Evolutionary conservation across 768 basidiomycete genomes (phyloP).

Genomic region (Grammothele lineata): DNA sequence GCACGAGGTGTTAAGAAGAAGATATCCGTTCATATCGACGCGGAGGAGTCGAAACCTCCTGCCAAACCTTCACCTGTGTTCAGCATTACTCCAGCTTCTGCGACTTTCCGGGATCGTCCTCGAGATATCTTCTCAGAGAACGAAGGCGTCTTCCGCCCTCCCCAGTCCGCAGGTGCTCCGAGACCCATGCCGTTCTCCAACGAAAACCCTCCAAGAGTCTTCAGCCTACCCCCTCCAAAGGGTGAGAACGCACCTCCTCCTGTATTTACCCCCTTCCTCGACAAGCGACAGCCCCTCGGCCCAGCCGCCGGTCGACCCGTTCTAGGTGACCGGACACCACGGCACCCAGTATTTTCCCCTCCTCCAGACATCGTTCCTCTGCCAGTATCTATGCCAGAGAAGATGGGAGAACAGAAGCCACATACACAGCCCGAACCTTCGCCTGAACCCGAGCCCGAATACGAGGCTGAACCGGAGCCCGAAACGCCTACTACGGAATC

Average conservation of each 20-base stretch:
- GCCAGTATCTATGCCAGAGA: too few species aligned
- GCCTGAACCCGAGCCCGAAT: constrained; percentile 17
- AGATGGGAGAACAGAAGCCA: constrained; percentile 25
- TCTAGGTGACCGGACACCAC: constrained; percentile 18
- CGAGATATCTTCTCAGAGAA: constrained; percentile 12
- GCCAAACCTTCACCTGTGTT: constrained; percentile 46
- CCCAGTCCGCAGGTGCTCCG: neutral
- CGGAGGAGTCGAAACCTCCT: constrained; percentile 3
- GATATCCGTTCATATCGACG: constrained; percentile 7
- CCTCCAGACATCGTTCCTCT: too few species aligned
- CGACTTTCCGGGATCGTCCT: constrained; percentile 11
- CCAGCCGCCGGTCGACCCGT: constrained; percentile 3
- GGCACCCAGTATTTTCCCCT: constrained; percentile 17
- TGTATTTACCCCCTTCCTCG: constrained; percentile 37
- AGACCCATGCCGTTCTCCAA: constrained; percentile 38
- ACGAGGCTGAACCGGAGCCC: neutral
- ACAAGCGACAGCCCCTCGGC: constrained; percentile 12
- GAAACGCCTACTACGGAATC: constrained; percentile 12
- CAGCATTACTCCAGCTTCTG: constrained; percentile 52
- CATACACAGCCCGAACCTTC: constrained; percentile 19
- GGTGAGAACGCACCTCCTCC: constrained; percentile 31
- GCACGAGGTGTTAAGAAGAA: constrained; percentile 6
- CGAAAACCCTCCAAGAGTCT: constrained; percentile 50
- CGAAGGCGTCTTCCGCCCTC: constrained; percentile 6
- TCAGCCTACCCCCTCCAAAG: constrained; percentile 57